These are phyloP conservation scores for Gracilaria caudata DNA, from an alignment of 23 red algal species.

Conservation along the genomic window DNA sequence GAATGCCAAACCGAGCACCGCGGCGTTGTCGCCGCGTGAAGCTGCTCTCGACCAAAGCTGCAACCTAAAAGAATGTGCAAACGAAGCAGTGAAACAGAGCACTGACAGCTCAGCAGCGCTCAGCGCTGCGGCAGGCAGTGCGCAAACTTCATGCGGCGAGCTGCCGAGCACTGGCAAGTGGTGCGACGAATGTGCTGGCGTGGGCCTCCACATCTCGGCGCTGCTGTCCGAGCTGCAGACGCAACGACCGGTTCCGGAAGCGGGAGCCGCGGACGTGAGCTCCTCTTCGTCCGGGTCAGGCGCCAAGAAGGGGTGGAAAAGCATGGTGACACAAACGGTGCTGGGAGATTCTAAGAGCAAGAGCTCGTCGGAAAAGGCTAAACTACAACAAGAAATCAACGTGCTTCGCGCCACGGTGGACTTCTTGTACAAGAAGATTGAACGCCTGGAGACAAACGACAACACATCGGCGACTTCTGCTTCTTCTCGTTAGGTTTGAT, in stretches of 20 bases:
- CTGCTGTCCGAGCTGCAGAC: conserved; percentile 39
- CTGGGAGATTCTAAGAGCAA: conserved; percentile 43
- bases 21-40: not conserved
- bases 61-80: not conserved
- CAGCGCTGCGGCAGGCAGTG: not conserved
- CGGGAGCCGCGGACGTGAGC: not conserved
- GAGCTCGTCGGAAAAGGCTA: conserved; percentile 46
- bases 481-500: not conserved
- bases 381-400: conserved; percentile 55
- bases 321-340: conserved; percentile 55
- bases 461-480: conserved; percentile 4
- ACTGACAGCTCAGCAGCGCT: not conserved
- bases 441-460: conserved; percentile 22
- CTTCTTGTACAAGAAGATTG: conserved; percentile 57
- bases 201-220: conserved; percentile 40
- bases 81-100: not conserved
- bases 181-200: conserved; percentile 47
- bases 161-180: conserved; percentile 33
- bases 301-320: conserved; percentile 58
- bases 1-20: not conserved
- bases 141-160: not conserved
- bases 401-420: conserved; percentile 67
- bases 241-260: conserved; percentile 13
- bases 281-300: conserved; percentile 3
- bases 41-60: not conserved